These are phyloP conservation scores for Globisporangium ultimum DNA, from an alignment of 352 stramenopile genomes.

Conservation along the genomic window DNA sequence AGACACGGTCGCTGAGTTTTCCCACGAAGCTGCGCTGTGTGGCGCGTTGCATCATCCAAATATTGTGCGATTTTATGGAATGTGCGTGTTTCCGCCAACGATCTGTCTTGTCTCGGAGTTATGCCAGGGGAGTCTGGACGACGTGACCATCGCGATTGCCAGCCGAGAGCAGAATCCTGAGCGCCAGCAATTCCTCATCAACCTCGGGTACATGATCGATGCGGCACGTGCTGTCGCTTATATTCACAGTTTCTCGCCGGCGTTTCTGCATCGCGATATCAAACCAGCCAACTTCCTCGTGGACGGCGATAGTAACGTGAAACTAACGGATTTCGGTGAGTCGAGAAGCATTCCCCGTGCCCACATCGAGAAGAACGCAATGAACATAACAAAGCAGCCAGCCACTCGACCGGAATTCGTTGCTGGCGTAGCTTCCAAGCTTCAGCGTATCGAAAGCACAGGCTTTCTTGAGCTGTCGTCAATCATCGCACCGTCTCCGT, in stretches of 20 bases:
- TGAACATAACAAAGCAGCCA: too few relatives aligned
- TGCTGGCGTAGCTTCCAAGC: too few relatives aligned
- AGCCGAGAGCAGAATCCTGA: conserved; percentile 2
- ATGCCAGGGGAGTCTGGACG: conserved; percentile 39
- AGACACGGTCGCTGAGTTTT: conserved; percentile 37
- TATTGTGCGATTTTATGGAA: conserved; percentile 44
- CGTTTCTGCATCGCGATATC: conserved; percentile 53
- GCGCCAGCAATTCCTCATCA: conserved; percentile 28
- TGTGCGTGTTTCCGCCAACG: conserved; percentile 50
- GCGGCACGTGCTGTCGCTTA: conserved; percentile 38
- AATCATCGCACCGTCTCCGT: too few relatives aligned
- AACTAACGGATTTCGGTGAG: conserved; percentile 58
- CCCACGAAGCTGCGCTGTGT: conserved; percentile 42
- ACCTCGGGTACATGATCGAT: conserved; percentile 45
- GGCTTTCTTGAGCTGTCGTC: too few relatives aligned
- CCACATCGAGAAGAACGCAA: too few relatives aligned
- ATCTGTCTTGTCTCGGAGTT: conserved; percentile 58
- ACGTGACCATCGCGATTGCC: conserved; percentile 15
- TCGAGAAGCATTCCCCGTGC: conserved; percentile 16
- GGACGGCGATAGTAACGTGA: conserved; percentile 7
- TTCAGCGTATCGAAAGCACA: too few relatives aligned
- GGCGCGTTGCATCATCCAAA: conserved; percentile 39
- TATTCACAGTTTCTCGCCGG: conserved; percentile 45
- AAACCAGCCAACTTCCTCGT: conserved; percentile 67
- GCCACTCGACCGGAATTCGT: too few relatives aligned